These are phyloP conservation scores for Ophiostoma ulmi DNA, from an alignment of 2,329 filamentous ascomycete species.

Conservation along the genomic window DNA sequence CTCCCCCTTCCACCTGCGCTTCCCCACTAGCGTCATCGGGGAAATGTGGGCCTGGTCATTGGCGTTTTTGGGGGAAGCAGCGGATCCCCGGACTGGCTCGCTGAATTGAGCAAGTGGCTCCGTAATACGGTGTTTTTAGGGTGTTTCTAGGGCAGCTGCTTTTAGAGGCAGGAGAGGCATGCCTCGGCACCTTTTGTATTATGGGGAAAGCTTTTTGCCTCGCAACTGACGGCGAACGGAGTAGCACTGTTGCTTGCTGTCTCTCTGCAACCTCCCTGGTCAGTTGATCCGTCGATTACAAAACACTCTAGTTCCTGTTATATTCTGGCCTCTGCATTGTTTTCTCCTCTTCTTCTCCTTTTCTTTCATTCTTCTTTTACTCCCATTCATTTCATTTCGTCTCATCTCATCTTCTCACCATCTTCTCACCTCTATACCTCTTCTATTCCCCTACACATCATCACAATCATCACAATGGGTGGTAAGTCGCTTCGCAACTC, in stretches of 20 bases:
- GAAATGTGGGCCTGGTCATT: background rate
- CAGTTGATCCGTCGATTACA: background rate
- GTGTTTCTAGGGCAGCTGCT: slow-evolving; percentile 2
- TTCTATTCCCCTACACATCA: background rate
- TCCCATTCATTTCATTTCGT: background rate
- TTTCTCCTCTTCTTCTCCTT: background rate
- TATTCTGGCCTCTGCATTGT: background rate
- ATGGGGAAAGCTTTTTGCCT: slow-evolving; percentile 14
- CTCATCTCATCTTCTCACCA: background rate
- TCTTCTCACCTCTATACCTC: background rate
- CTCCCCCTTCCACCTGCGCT: background rate
- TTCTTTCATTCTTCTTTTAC: background rate
- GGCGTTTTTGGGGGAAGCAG: slow-evolving; percentile 13
- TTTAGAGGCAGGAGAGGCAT: background rate
- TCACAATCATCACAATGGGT: slow-evolving; percentile 25
- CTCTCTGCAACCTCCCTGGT: background rate
- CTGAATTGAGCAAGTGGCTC: slow-evolving; percentile 14
- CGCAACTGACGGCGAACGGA: too few relatives aligned
- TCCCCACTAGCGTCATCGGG: slow-evolving; percentile 10
- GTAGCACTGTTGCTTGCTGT: too few relatives aligned
- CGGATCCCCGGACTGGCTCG: slow-evolving; percentile 12
- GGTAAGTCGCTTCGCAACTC: slow-evolving; percentile 24
- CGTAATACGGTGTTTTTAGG: background rate
- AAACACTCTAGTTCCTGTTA: slow-evolving; percentile 4
- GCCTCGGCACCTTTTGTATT: slow-evolving; percentile 16